Conservation (phyloP, 2,329 filamentous ascomycete genomes). For the Paecilomyces niveus region DNA sequence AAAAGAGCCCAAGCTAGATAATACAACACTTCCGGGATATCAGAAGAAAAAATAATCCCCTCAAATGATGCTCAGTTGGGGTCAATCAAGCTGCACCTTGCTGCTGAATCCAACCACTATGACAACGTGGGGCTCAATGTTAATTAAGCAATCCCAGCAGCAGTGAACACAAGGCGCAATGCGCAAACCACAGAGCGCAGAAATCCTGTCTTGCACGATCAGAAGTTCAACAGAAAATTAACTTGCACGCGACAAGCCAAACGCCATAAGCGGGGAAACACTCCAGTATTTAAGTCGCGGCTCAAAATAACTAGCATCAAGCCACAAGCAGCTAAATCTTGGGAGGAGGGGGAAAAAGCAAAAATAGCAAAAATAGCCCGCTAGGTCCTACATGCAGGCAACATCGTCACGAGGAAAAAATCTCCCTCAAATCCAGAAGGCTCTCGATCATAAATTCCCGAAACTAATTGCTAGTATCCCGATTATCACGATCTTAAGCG, state of each 20-base stretch:
- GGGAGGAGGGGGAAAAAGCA: no score
- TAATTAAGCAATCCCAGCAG: no score
- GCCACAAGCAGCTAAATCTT: not conserved
- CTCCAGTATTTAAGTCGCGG: not conserved
- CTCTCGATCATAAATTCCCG: not conserved
- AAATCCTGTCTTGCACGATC: no score
- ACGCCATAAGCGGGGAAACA: not conserved
- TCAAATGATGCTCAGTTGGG: not conserved
- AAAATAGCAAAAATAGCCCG: not conserved
- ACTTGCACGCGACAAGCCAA: no score
- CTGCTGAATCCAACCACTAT: no score
- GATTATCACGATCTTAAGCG: not conserved
- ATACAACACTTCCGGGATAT: not conserved
- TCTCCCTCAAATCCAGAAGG: not conserved
- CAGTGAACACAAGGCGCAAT: no score
- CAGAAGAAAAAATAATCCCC: not conserved
- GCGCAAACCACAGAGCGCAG: no score
- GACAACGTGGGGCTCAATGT: no score
- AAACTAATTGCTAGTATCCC: not conserved
- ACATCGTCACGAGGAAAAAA: not conserved
- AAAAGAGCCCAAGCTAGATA: not conserved
- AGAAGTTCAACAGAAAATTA: no score
- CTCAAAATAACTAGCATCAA: not conserved
- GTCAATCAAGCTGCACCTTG: no score
- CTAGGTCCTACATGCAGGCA: not conserved